Evolutionary conservation across 257 asterid genomes (phyloP).

Genomic region (Scutellaria baicalensis): DNA sequence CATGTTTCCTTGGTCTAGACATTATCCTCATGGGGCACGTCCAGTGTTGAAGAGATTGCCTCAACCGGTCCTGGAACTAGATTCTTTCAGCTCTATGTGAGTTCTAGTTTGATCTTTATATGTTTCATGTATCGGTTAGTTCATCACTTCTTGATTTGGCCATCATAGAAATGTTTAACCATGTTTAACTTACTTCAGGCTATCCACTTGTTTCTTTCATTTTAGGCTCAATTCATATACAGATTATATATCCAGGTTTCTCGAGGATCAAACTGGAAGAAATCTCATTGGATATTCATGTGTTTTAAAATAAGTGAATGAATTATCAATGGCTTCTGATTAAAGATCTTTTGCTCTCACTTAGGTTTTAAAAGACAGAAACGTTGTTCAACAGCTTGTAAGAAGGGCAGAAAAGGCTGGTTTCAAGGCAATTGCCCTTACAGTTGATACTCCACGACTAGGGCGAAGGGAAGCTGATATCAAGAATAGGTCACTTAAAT

Average conservation of each 20-base stretch:
- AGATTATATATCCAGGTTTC: background rate
- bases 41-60: slow-evolving; percentile 77
- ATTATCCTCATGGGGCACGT: slow-evolving; percentile 68
- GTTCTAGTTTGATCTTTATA: slow-evolving; percentile 15
- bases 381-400: slow-evolving; percentile 53
- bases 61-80: slow-evolving; percentile 74
- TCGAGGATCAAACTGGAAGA: background rate
- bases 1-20: slow-evolving; percentile 37
- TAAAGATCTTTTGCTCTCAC: background rate
- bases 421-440: slow-evolving; percentile 71
- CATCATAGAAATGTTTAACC: background rate
- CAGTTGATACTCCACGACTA: slow-evolving; percentile 75
- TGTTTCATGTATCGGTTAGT: background rate
- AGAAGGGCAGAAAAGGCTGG: slow-evolving; percentile 82
- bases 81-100: slow-evolving; percentile 83
- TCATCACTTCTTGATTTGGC: background rate
- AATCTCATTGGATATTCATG: background rate
- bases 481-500: slow-evolving; percentile 55
- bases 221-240: background rate
- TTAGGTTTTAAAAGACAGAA: slow-evolving; percentile 63
- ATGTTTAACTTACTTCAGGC: background rate
- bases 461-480: slow-evolving; percentile 96
- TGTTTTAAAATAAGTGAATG: background rate
- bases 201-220: background rate
- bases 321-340: background rate